phyloP scores from a whole-genome alignment of 352 stramenopile species.

The Pseudoperonospora humuli region DNA sequence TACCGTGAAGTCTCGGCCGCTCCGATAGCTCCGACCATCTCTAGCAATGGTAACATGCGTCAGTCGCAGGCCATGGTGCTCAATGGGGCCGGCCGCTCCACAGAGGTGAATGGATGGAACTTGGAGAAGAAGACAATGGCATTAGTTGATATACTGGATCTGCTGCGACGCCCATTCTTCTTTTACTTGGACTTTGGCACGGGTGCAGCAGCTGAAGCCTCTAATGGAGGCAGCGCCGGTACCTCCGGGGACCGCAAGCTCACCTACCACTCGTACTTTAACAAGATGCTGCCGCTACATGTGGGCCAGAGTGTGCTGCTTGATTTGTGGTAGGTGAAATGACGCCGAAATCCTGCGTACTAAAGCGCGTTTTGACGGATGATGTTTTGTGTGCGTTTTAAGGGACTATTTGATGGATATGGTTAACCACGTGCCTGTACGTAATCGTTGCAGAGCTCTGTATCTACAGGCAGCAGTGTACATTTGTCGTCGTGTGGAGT shows the following conservation, averaged over 20 bases:
- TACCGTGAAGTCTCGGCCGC: slow-evolving; percentile 42
- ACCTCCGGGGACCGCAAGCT: slow-evolving; percentile 37
- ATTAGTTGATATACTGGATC: slow-evolving; percentile 47
- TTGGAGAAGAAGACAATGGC: slow-evolving; percentile 73
- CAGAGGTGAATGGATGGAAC: slow-evolving; percentile 65
- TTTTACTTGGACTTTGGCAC: slow-evolving; percentile 67
- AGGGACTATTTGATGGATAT: slow-evolving; percentile 81
- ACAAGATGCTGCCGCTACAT: slow-evolving; percentile 62
- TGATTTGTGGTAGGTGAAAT: slow-evolving; percentile 50
- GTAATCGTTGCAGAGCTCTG: slow-evolving; percentile 59
- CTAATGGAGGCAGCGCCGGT: slow-evolving; percentile 17
- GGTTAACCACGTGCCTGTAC: slow-evolving; percentile 64
- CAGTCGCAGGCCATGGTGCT: slow-evolving; percentile 32
- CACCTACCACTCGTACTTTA: slow-evolving; percentile 53
- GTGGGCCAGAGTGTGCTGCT: slow-evolving; percentile 64
- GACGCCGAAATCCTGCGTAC: not conserved
- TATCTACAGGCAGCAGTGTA: slow-evolving; percentile 66
- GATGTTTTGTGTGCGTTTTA: slow-evolving; percentile 1
- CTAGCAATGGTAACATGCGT: slow-evolving; percentile 32
- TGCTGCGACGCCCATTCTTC: slow-evolving; percentile 65
- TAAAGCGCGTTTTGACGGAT: not conserved
- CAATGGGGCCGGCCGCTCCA: slow-evolving; percentile 27
- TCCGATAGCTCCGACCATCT: slow-evolving; percentile 27
- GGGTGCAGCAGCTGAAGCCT: slow-evolving; percentile 14
- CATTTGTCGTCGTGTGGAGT: slow-evolving; percentile 72